phyloP scores from a whole-genome alignment of 345 rosid species.

The Abelmoschus esculentus region DNA sequence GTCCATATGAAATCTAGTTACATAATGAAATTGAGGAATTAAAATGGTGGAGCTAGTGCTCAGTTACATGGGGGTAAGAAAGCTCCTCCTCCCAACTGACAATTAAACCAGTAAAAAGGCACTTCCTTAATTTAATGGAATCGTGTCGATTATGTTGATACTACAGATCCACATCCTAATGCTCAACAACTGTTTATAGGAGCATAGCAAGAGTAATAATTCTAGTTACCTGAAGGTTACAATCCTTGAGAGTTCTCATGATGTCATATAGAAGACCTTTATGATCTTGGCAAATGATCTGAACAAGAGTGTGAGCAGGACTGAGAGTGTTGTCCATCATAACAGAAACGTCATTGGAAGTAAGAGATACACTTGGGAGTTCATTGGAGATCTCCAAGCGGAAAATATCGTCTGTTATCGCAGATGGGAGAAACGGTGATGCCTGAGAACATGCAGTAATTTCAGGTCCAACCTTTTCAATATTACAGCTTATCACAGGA shows the following conservation, averaged over 20 bases:
- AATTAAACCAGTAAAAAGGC: background rate
- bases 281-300: slow-evolving; percentile 76
- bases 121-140: background rate
- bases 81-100: background rate
- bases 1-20: slow-evolving; percentile 82
- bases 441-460: slow-evolving; percentile 59
- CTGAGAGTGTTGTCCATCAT: slow-evolving; percentile 72
- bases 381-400: slow-evolving; percentile 31
- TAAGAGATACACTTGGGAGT: slow-evolving; percentile 28
- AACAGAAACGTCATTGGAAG: slow-evolving; percentile 44
- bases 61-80: slow-evolving; percentile 1
- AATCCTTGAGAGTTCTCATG: slow-evolving; percentile 93
- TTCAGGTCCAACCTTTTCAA: slow-evolving; percentile 69
- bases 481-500: slow-evolving; percentile 61
- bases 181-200: background rate
- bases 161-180: background rate
- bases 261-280: slow-evolving; percentile 90
- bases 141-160: background rate
- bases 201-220: background rate
- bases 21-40: slow-evolving; percentile 1
- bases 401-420: slow-evolving; percentile 50
- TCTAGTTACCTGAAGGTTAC: slow-evolving; percentile 70
- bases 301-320: slow-evolving; percentile 79
- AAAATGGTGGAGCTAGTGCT: background rate
- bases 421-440: slow-evolving; percentile 58